Evolutionary conservation across 1,284 basidiomycete genomes (phyloP).

Genomic region (Heterobasidion occidentale): DNA sequence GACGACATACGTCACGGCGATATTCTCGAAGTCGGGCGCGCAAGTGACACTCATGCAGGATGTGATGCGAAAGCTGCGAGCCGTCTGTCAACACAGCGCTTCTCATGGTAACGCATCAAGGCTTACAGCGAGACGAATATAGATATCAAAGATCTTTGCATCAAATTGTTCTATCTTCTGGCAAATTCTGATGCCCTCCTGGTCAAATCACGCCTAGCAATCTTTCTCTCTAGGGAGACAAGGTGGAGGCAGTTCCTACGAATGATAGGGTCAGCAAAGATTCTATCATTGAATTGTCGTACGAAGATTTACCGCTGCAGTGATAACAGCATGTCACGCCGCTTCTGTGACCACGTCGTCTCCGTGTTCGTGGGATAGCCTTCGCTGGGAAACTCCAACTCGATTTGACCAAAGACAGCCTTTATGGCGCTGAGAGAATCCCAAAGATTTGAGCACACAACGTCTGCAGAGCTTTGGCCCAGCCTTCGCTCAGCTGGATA

Average conservation of each 20-base stretch:
- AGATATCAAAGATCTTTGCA: not conserved
- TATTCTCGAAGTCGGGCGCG: not conserved
- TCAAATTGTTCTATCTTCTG: not conserved
- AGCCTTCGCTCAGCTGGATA: not conserved
- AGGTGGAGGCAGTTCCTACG: not conserved
- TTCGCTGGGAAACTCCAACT: not conserved
- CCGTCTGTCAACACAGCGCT: not conserved
- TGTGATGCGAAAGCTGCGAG: not conserved
- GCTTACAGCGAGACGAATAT: not conserved
- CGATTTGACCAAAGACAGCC: not conserved
- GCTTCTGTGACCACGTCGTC: not conserved
- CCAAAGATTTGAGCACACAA: not conserved
- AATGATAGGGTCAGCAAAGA: not conserved
- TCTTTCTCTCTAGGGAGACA: not conserved
- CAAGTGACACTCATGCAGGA: not conserved
- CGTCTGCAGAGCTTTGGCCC: not conserved
- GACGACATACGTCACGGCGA: not conserved
- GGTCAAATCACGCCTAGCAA: not conserved
- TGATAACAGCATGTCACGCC: not conserved
- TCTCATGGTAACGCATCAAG: not conserved
- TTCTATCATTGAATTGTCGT: too few relatives aligned
- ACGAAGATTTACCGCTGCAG: not conserved
- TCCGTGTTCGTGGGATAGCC: not conserved
- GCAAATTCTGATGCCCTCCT: not conserved
- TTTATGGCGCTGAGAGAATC: not conserved